phyloP scores from a whole-genome alignment of 805 yeast genomes.

The Wickerhamomyces chaumierensis region DNA sequence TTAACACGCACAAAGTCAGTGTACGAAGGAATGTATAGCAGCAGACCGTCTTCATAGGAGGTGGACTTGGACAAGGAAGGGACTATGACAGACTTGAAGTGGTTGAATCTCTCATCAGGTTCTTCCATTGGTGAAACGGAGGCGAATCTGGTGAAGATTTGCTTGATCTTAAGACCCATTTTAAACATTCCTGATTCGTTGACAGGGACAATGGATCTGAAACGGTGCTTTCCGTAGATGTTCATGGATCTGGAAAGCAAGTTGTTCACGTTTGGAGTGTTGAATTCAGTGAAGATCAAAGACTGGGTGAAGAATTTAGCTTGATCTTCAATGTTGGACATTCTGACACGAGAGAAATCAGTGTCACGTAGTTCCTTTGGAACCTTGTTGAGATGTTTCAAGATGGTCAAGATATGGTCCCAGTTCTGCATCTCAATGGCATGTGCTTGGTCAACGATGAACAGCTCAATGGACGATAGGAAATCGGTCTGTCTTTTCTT shows the following conservation, averaged over 20 bases:
- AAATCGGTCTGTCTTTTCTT: constrained; percentile 66
- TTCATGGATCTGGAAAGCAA: constrained; percentile 40
- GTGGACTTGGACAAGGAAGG: constrained; percentile 58
- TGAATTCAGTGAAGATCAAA: constrained; percentile 60
- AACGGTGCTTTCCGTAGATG: constrained; percentile 49
- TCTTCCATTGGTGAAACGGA: constrained; percentile 45
- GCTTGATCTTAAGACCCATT: constrained; percentile 56
- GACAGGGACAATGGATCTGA: constrained; percentile 33
- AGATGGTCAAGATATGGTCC: constrained; percentile 65
- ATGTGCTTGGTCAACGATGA: constrained; percentile 74
- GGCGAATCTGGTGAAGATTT: constrained; percentile 63
- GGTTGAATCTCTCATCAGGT: constrained; percentile 75
- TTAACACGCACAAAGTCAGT: constrained; percentile 75
- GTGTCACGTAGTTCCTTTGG: constrained; percentile 75
- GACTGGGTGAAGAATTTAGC: constrained; percentile 67
- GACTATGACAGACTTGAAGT: constrained; percentile 60
- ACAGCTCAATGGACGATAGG: constrained; percentile 76
- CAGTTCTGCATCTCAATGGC: constrained; percentile 88
- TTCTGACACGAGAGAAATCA: constrained; percentile 83
- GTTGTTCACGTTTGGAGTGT: constrained; percentile 74
- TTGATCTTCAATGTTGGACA: constrained; percentile 87
- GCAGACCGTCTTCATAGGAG: constrained; percentile 59
- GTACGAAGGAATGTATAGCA: constrained; percentile 77
- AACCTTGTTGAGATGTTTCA: constrained; percentile 59
- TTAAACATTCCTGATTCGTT: constrained; percentile 46